A percentile compares a stretch with the other conserved stretches of the same genome.
These are phyloP conservation scores for Oenanthe sinensis DNA, from an alignment of 129 eudicot genomes.

Conservation along the genomic window DNA sequence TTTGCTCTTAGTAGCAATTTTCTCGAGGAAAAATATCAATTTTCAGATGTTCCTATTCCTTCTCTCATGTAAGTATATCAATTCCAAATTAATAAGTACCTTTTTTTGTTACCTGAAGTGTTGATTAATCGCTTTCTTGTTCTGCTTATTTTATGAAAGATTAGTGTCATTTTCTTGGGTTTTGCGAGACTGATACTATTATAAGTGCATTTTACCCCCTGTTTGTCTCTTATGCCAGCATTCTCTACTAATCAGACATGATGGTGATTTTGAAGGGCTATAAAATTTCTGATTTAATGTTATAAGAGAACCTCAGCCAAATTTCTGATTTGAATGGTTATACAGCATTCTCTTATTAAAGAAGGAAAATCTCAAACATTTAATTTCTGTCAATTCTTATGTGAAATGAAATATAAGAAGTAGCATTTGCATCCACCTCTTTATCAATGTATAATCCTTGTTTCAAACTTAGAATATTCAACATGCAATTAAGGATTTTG, in stretches of 20 bases:
- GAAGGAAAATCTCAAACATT: background rate
- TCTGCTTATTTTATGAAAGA: background rate
- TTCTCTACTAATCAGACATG: background rate
- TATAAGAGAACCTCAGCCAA: background rate
- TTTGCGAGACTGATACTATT: background rate
- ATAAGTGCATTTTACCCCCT: background rate
- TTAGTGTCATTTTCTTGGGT: background rate
- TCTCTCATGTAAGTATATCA: slow-evolving; percentile 55
- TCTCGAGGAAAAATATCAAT: slow-evolving; percentile 78
- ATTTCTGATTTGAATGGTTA: no score
- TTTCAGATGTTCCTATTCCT: slow-evolving; percentile 93
- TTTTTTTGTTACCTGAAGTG: background rate
- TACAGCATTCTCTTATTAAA: background rate
- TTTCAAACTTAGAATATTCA: no score
- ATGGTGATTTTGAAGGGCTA: background rate
- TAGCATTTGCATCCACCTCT: background rate
- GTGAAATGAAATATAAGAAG: background rate
- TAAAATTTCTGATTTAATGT: background rate
- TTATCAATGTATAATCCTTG: background rate
- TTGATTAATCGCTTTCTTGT: background rate
- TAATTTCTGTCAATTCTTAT: background rate
- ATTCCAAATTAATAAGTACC: slow-evolving; percentile 4
- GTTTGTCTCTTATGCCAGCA: background rate
- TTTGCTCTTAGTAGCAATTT: slow-evolving; percentile 42
- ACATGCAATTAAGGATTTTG: background rate